A percentile compares a stretch with the other conserved stretches of the same genome.
Evolutionary conservation across 305 asterid genomes (phyloP).

Genomic region (Fraxinus albicans): DNA sequence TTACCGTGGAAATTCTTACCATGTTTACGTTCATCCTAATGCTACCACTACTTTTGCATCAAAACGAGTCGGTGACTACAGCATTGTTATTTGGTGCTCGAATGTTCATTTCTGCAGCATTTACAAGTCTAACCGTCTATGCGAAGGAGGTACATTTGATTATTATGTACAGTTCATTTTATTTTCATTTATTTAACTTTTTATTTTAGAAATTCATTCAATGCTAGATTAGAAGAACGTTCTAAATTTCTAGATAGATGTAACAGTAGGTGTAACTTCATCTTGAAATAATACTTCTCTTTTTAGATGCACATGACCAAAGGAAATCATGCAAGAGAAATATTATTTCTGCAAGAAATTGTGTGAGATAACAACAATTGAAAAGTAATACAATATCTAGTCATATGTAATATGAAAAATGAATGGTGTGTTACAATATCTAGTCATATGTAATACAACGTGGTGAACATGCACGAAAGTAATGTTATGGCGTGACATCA

Average conservation of each 20-base stretch:
- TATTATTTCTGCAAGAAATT: too few relatives aligned
- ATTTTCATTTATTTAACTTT: conserved; percentile 2
- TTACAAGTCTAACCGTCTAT: conserved; percentile 14
- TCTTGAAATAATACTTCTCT: background rate
- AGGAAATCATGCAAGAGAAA: background rate
- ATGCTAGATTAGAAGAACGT: background rate
- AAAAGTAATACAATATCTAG: background rate
- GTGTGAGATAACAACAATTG: background rate
- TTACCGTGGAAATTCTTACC: conserved; percentile 20
- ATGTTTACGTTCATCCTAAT: conserved; percentile 19
- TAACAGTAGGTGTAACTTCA: background rate
- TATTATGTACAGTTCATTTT: background rate
- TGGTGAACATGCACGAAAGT: background rate
- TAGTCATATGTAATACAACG: background rate
- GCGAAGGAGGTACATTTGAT: conserved; percentile 25
- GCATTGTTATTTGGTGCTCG: conserved; percentile 30
- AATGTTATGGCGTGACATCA: background rate
- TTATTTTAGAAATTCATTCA: background rate
- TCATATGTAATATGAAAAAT: background rate
- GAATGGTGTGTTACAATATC: background rate
- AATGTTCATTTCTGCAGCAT: conserved; percentile 22
- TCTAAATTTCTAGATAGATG: background rate
- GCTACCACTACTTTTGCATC: conserved; percentile 28
- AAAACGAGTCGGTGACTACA: conserved; percentile 25
- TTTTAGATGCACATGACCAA: background rate